A percentile compares a stretch with the other conserved stretches of the same genome.
phyloP scores from a whole-genome alignment of 441 rosid species.

The Melastoma candidum region DNA sequence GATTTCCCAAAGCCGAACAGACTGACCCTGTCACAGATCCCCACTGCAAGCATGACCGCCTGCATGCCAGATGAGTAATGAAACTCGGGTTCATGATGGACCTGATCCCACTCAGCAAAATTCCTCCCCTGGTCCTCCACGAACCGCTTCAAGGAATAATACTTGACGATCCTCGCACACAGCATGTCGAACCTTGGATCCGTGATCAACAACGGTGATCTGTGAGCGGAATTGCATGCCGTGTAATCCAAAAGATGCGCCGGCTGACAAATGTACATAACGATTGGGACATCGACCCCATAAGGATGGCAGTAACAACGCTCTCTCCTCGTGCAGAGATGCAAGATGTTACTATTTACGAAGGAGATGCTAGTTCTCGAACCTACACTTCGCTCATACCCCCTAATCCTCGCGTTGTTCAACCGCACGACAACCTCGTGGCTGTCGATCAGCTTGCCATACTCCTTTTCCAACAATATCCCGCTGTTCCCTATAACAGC shows the following conservation, averaged over 20 bases:
- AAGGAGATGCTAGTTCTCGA: constrained; percentile 63
- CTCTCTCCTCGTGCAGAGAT: constrained; percentile 51
- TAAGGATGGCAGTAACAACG: constrained; percentile 78
- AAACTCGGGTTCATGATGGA: constrained; percentile 63
- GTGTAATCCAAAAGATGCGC: constrained; percentile 68
- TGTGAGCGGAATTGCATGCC: constrained; percentile 43
- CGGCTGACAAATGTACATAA: constrained; percentile 79
- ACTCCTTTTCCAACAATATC: constrained; percentile 40
- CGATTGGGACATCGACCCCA: constrained; percentile 54
- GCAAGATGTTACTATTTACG: constrained; percentile 77
- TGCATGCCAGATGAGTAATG: constrained; percentile 95
- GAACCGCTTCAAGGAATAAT: constrained; percentile 63
- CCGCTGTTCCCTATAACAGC: constrained; percentile 97
- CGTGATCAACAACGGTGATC: constrained; percentile 52
- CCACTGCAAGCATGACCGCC: constrained; percentile 76
- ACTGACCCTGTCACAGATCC: constrained; percentile 64
- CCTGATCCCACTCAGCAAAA: constrained; percentile 47
- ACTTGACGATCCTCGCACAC: constrained; percentile 68
- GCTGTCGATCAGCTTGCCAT: constrained; percentile 54
- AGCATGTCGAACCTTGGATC: constrained; percentile 24
- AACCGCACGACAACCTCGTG: constrained; percentile 74
- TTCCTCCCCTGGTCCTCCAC: constrained; percentile 35
- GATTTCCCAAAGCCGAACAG: constrained; percentile 81
- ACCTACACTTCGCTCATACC: constrained; percentile 30
- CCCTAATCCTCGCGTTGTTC: too few species aligned